phyloP scores from a whole-genome alignment of 108 stramenopile genomes.

The Licmophora abbreviata region DNA sequence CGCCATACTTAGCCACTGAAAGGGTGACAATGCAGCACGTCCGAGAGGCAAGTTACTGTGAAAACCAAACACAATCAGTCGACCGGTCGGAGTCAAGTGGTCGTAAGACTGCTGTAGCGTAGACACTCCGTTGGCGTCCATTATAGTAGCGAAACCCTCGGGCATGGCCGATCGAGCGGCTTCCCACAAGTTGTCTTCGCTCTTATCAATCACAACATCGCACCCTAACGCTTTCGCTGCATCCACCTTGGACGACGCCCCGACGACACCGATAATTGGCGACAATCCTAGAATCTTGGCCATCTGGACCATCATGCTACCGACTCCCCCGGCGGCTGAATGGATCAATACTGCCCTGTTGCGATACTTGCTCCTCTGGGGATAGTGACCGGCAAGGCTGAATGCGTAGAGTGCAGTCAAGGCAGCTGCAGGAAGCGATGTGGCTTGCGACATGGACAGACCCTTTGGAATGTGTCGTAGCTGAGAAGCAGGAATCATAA shows the following conservation, averaged over 20 bases:
- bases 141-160: constrained; percentile 54
- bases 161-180: constrained; percentile 29
- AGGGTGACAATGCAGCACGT: constrained; percentile 50
- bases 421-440: constrained; percentile 75
- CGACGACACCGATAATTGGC: constrained; percentile 80
- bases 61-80: constrained; percentile 83
- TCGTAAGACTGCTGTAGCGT: constrained; percentile 75
- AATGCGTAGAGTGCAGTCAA: constrained; percentile 81
- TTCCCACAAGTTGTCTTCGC: constrained; percentile 42
- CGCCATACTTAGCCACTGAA: constrained; percentile 78
- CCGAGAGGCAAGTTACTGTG: constrained; percentile 82
- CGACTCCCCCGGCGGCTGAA: constrained; percentile 85
- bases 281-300: constrained; percentile 57
- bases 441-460: constrained; percentile 47
- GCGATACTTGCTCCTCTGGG: constrained; percentile 12
- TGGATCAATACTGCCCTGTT: constrained; percentile 71
- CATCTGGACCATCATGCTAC: constrained; percentile 83
- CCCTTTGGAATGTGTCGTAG: constrained; percentile 53
- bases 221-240: constrained; percentile 60
- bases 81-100: constrained; percentile 67
- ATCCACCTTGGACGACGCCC: constrained; percentile 62
- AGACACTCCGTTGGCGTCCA: constrained; percentile 82
- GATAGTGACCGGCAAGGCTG: constrained; percentile 60
- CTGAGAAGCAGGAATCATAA: constrained; percentile 65
- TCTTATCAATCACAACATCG: constrained; percentile 80